Evolutionary conservation across 192 early-diverging fungal species (phyloP).

Genomic region (Gorgonomyces haynaldii): DNA sequence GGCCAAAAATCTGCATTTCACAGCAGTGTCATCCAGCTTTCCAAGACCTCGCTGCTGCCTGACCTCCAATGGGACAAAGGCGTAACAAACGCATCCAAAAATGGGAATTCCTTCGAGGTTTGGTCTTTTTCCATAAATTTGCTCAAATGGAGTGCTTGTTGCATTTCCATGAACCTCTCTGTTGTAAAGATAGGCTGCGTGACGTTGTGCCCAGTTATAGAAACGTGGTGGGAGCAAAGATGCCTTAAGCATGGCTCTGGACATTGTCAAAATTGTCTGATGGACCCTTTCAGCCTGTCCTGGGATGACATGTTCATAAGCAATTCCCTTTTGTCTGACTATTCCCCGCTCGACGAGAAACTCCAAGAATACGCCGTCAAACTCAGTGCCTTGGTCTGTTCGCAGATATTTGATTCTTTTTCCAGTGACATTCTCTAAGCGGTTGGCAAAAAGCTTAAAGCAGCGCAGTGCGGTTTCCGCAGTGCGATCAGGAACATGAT

Average conservation of each 20-base stretch:
- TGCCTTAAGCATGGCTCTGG: not conserved
- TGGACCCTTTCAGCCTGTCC: not conserved
- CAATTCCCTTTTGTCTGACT: not conserved
- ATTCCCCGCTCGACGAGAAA: not conserved
- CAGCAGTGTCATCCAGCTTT: slow-evolving; percentile 4
- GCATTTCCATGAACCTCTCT: not conserved
- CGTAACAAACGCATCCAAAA: slow-evolving; percentile 9
- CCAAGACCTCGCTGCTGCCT: not conserved
- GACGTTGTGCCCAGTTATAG: not conserved
- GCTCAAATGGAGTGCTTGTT: not conserved
- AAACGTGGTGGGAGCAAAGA: not conserved
- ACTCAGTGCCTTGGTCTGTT: not conserved
- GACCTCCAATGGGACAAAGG: slow-evolving; percentile 1
- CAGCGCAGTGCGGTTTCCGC: not conserved
- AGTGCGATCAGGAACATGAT: not conserved
- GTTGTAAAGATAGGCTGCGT: not conserved
- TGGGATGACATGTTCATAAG: not conserved
- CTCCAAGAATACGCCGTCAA: not conserved
- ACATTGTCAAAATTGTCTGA: not conserved
- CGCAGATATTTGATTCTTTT: not conserved
- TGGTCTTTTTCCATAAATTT: not conserved
- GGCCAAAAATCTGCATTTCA: slow-evolving; percentile 4
- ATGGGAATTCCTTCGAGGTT: not conserved
- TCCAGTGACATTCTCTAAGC: not conserved
- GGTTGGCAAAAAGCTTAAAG: not conserved